Evolutionary conservation across 352 stramenopile genomes (phyloP).

Genomic region (Phytophthora kernoviae): DNA sequence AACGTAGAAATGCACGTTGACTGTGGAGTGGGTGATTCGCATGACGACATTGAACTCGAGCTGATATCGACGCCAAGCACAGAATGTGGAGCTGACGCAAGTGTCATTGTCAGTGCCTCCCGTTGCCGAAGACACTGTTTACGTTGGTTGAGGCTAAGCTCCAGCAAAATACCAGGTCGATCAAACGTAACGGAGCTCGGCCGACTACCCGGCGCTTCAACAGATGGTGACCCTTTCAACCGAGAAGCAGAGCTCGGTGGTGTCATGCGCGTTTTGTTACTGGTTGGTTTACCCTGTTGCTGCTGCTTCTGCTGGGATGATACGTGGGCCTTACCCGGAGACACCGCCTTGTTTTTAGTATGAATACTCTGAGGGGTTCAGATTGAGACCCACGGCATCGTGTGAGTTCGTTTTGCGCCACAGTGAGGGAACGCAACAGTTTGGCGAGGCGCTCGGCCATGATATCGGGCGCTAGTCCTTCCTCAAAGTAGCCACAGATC

Average conservation of each 20-base stretch:
- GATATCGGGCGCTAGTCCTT: slow-evolving; percentile 34
- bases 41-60: slow-evolving; percentile 15
- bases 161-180: slow-evolving; percentile 66
- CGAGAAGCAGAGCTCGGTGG: slow-evolving; percentile 21
- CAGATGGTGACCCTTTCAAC: slow-evolving; percentile 16
- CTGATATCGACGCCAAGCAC: slow-evolving; percentile 63
- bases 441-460: slow-evolving; percentile 56
- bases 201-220: slow-evolving; percentile 39
- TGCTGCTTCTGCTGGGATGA: neutral
- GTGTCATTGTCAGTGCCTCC: slow-evolving; percentile 41
- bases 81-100: slow-evolving; percentile 52
- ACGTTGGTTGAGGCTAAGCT: slow-evolving; percentile 69
- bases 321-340: slow-evolving; percentile 9
- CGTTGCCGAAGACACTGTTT: slow-evolving; percentile 63
- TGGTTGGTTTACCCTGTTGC: slow-evolving; percentile 13
- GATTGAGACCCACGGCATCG: slow-evolving; percentile 46
- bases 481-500: slow-evolving; percentile 69
- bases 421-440: slow-evolving; percentile 57
- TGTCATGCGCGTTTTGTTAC: slow-evolving; percentile 12
- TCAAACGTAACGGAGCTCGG: slow-evolving; percentile 64
- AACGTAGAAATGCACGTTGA: slow-evolving; percentile 17
- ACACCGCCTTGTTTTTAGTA: slow-evolving; percentile 11
- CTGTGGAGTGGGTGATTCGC: slow-evolving; percentile 8
- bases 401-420: slow-evolving; percentile 55
- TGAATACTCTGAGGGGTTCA: slow-evolving; percentile 2